Percentiles rank a stretch among this genome's conserved stretches.
Evolutionary conservation across 352 stramenopile species (phyloP).

Genomic region (Pythium pectinolyticum): DNA sequence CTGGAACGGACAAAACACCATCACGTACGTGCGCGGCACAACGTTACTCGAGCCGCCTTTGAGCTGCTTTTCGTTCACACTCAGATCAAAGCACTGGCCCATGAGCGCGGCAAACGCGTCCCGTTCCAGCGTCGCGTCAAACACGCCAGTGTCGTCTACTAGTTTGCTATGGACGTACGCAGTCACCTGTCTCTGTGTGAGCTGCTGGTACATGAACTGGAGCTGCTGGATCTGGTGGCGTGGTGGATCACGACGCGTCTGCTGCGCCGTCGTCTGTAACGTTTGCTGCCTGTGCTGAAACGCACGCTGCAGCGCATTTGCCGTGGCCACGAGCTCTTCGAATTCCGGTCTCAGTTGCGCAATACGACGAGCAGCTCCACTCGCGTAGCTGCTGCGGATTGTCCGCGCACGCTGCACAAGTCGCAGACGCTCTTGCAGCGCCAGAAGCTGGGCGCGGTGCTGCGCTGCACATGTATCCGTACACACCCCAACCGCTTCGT

Average conservation of each 20-base stretch:
- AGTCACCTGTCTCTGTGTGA: conserved; percentile 47
- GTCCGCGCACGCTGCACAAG: conserved; percentile 28
- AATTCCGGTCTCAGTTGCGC: conserved; percentile 19
- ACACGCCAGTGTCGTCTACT: conserved; percentile 41
- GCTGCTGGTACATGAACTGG: conserved; percentile 48
- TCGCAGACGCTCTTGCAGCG: conserved; percentile 13
- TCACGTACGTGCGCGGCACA: conserved; percentile 54
- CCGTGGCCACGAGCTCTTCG: conserved; percentile 16
- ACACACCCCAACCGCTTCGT: conserved; percentile 68
- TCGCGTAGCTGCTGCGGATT: conserved; percentile 31
- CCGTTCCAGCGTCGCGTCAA: conserved; percentile 43
- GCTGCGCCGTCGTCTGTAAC: conserved; percentile 20
- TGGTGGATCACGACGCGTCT: conserved; percentile 29
- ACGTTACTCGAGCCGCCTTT: conserved; percentile 79
- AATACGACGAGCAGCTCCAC: conserved; percentile 29
- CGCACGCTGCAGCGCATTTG: conserved; percentile 25
- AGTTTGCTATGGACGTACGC: conserved; percentile 56
- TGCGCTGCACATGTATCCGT: conserved; percentile 38
- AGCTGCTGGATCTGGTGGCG: conserved; percentile 37
- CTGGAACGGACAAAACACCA: conserved; percentile 77
- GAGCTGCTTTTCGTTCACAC: conserved; percentile 61
- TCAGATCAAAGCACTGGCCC: conserved; percentile 70
- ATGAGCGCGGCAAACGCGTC: conserved; percentile 56
- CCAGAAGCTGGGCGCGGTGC: background rate
- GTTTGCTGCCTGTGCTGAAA: conserved; percentile 36